Evolutionary conservation across 1,284 basidiomycete genomes (phyloP), one percentile per base, ranked within the genome.

Genomic region (Heterobasidion annosum): DNA sequence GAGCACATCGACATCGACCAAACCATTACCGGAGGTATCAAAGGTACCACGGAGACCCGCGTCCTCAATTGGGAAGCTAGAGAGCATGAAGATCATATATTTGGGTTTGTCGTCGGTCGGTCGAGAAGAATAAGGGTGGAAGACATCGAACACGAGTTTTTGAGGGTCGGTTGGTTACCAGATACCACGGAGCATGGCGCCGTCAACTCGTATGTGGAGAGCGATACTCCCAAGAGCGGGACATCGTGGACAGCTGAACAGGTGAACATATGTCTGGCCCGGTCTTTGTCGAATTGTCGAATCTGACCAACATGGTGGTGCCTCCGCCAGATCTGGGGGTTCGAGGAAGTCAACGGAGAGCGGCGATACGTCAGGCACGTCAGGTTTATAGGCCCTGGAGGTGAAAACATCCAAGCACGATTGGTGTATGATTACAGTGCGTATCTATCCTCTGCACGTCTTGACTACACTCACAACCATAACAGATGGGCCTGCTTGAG

Each of bases 391-490:
- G 84, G 83, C 4, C 76, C 83, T 0, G 61, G 71, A 32, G 76
- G 70, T n/a, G 76, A 85, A 60, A 74, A 80, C 37, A 77, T 88
- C 54, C 69, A 78, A 55, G 71, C 72, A 25, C 77, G 74, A 51
- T 63, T 90, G 49, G 74, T 86, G 13, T 90, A 88, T 59, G 84
- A 89, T 63, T 89, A 88, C 59, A 47, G 79, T 79, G 55, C 64
- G 70, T 62, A 40, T 40, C 37, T 40, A 2, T 25, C 25, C 25
- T 25, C 25, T 25, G 25, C 4, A 25, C 25, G 25, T 25, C 25
- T 25, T 25, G 25, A 25, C 25, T 25, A 25, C 25, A 25, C 25
- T 25, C 25, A 25, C 25, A 25, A 25, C 3, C 25, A 10, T 40
- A 10, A 40, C 37, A 40, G 37, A 3, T 40, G 37, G 37, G 4